Conservation (phyloP, 176 grass and related monocot genomes). For the Stipa capillata region DNA sequence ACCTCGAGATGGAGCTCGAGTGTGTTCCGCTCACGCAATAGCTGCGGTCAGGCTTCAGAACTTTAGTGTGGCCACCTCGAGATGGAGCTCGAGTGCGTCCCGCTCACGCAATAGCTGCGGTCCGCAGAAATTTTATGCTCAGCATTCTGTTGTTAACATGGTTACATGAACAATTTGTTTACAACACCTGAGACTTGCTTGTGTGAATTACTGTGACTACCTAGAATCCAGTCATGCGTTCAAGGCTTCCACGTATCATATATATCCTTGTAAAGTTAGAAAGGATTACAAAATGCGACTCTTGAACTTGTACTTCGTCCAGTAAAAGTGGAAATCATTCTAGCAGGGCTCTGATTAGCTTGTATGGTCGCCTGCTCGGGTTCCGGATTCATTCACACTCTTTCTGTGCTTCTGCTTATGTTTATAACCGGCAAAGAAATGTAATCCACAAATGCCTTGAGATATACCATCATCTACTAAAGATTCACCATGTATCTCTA, state of each 20-base stretch:
- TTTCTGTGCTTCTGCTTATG: background rate
- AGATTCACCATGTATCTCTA: background rate
- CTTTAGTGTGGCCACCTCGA: conserved; percentile 71
- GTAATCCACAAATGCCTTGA: background rate
- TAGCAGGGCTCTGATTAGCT: background rate
- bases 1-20: conserved; percentile 85
- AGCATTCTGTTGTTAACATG: background rate
- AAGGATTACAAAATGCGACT: background rate
- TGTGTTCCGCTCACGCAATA: conserved; percentile 82
- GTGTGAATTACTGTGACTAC: background rate
- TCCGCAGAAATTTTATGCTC: background rate
- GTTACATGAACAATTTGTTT: background rate
- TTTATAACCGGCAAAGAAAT: background rate
- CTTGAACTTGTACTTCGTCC: background rate
- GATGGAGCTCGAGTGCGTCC: conserved; percentile 87
- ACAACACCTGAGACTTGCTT: background rate
- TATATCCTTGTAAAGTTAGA: conserved; percentile 15
- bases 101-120: conserved; percentile 62
- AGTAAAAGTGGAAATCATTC: background rate
- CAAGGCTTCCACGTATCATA: background rate
- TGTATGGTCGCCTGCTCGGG: background rate
- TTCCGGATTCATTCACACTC: background rate
- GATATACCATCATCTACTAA: background rate
- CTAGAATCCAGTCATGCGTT: background rate
- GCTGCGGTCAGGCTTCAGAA: conserved; percentile 61